These are phyloP conservation scores for Butyriboletus loyo DNA, from an alignment of 768 basidiomycete species.

Conservation along the genomic window DNA sequence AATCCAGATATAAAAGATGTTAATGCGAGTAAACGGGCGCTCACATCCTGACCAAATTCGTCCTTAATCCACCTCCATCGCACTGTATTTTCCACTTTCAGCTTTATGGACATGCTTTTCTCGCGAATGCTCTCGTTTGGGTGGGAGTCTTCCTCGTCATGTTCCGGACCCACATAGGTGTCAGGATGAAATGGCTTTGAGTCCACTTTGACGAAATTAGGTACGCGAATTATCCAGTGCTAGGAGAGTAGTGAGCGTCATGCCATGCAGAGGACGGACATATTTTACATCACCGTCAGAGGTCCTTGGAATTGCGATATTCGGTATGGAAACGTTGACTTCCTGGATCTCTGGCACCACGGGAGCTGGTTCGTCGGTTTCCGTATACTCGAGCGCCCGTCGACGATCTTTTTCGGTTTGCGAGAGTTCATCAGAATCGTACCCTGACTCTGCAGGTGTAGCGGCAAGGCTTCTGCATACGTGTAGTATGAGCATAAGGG, in stretches of 20 bases:
- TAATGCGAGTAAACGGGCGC: constrained; percentile 26
- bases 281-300: constrained; percentile 75
- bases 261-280: not conserved
- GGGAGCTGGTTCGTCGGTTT: constrained; percentile 65
- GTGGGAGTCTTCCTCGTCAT: constrained; percentile 61
- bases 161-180: constrained; percentile 79
- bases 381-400: constrained; percentile 76
- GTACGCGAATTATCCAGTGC: constrained; percentile 92
- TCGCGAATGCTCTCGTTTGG: constrained; percentile 63
- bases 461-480: constrained; percentile 36
- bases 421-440: constrained; percentile 67
- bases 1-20: not conserved
- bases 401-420: constrained; percentile 55
- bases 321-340: constrained; percentile 79
- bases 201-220: constrained; percentile 90
- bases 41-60: constrained; percentile 68
- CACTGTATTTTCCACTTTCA: constrained; percentile 90
- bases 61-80: constrained; percentile 94
- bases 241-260: constrained; percentile 7
- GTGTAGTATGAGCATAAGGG: constrained; percentile 15
- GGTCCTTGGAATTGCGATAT: constrained; percentile 75
- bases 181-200: constrained; percentile 88
- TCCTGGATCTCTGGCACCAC: constrained; percentile 56
- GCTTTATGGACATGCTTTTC: constrained; percentile 80
- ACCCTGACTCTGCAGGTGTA: constrained; percentile 41